These are phyloP conservation scores for Groenewaldozyma tartarivorans DNA, from an alignment of 805 yeast species.

Conservation along the genomic window DNA sequence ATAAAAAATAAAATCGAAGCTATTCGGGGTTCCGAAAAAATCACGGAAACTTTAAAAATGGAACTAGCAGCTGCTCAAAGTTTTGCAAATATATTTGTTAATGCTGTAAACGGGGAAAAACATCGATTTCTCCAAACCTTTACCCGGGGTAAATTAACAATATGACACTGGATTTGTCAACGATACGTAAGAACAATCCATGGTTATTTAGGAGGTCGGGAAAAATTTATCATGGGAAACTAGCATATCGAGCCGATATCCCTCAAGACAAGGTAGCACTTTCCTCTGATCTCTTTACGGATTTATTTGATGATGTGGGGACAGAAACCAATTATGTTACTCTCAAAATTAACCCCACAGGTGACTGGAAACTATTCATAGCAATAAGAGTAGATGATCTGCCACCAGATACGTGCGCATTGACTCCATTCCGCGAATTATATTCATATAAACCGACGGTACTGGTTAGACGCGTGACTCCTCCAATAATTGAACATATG, in stretches of 20 bases:
- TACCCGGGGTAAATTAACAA: no score
- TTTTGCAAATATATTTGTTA: no score
- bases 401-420: constrained; percentile 7
- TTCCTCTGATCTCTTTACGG: constrained; percentile 9
- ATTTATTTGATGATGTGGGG: constrained; percentile 5
- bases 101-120: no score
- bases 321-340: constrained; percentile 5
- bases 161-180: no score
- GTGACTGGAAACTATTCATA: constrained; percentile 11
- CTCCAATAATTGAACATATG: constrained; percentile 26
- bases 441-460: not conserved
- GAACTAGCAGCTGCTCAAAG: no score
- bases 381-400: constrained; percentile 8
- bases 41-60: no score
- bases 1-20: no score
- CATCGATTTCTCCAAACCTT: no score
- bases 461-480: not conserved
- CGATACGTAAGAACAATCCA: no score
- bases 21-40: no score
- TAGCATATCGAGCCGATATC: not conserved
- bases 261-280: constrained; percentile 5
- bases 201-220: not conserved
- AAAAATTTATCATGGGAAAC: not conserved
- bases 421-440: constrained; percentile 1
- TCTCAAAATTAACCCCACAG: constrained; percentile 1